Evolutionary conservation across 805 yeast genomes (phyloP).

Genomic region (Priceomyces melissophilus): DNA sequence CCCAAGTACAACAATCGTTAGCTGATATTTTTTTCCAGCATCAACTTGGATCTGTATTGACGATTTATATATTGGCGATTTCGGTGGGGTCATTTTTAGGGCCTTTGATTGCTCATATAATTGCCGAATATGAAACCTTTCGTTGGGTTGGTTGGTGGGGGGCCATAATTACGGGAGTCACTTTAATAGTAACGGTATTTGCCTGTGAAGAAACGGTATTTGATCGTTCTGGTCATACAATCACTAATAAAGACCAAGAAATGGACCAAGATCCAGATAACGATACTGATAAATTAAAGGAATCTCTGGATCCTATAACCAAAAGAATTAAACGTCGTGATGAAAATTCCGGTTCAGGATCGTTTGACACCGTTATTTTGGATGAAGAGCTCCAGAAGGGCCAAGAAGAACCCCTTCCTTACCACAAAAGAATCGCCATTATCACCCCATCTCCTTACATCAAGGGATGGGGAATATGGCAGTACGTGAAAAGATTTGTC

Average conservation of each 20-base stretch:
- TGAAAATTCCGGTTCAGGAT: too few species aligned
- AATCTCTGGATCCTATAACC: neutral
- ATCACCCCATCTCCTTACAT: constrained; percentile 59
- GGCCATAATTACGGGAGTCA: constrained; percentile 42
- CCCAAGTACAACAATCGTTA: constrained; percentile 62
- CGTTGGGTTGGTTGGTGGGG: constrained; percentile 80
- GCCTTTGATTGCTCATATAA: constrained; percentile 75
- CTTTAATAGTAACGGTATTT: constrained; percentile 51
- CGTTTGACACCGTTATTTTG: too few species aligned
- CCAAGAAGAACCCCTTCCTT: constrained; percentile 24
- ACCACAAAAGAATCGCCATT: constrained; percentile 44
- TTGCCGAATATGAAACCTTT: constrained; percentile 58
- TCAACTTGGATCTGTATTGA: constrained; percentile 69
- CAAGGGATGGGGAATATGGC: constrained; percentile 62
- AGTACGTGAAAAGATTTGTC: constrained; percentile 52
- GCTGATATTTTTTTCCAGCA: constrained; percentile 77
- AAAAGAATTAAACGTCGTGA: too few species aligned
- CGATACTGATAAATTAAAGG: constrained; percentile 5
- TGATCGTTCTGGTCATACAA: constrained; percentile 46
- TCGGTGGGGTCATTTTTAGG: constrained; percentile 78
- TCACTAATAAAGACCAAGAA: constrained; percentile 5
- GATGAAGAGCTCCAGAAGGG: constrained; percentile 6
- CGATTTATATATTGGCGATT: constrained; percentile 70
- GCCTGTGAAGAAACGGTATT: constrained; percentile 71
- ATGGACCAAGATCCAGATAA: constrained; percentile 4